Evolutionary conservation across 2,329 filamentous ascomycete genomes (phyloP).

Genomic region (Salinomyces thailandicus): DNA sequence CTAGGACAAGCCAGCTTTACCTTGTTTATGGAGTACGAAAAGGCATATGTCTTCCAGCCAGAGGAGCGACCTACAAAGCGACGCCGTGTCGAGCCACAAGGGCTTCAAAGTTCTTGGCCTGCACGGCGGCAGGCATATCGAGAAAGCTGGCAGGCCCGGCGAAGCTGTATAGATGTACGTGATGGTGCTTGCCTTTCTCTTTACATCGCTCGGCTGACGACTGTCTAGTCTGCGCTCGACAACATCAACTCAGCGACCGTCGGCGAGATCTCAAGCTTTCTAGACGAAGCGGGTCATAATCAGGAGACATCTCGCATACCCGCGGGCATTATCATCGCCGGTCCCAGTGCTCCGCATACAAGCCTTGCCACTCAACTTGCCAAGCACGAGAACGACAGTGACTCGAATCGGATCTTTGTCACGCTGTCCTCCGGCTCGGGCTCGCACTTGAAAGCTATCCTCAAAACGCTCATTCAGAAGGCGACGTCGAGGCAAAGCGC

Average conservation of each 20-base stretch:
- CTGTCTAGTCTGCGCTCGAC: constrained; percentile 21
- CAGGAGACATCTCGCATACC: constrained; percentile 6
- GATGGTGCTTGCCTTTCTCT: neutral
- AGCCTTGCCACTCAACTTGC: constrained; percentile 63
- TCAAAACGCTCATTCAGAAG: constrained; percentile 64
- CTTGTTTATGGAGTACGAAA: constrained; percentile 38
- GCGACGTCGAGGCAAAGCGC: constrained; percentile 40
- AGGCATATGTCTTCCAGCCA: constrained; percentile 37
- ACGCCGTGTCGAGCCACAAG: constrained; percentile 24
- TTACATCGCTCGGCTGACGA: neutral
- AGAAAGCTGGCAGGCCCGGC: constrained; percentile 53
- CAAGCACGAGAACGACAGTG: constrained; percentile 24
- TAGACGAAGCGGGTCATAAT: constrained; percentile 22
- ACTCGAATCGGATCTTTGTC: constrained; percentile 47
- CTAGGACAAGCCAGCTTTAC: too few species aligned
- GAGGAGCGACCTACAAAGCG: constrained; percentile 31
- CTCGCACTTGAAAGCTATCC: constrained; percentile 59
- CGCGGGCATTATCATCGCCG: constrained; percentile 37
- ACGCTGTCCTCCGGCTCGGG: constrained; percentile 59
- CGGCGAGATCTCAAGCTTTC: constrained; percentile 29
- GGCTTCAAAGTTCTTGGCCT: constrained; percentile 27
- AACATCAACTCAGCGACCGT: constrained; percentile 32
- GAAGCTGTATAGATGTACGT: constrained; percentile 23
- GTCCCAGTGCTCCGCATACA: constrained; percentile 65
- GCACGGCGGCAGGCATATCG: constrained; percentile 52